Percentiles rank a stretch among this genome's conserved stretches.
Conservation (phyloP, 2,329 filamentous ascomycete genomes). For the Podosphaera leucotricha region DNA sequence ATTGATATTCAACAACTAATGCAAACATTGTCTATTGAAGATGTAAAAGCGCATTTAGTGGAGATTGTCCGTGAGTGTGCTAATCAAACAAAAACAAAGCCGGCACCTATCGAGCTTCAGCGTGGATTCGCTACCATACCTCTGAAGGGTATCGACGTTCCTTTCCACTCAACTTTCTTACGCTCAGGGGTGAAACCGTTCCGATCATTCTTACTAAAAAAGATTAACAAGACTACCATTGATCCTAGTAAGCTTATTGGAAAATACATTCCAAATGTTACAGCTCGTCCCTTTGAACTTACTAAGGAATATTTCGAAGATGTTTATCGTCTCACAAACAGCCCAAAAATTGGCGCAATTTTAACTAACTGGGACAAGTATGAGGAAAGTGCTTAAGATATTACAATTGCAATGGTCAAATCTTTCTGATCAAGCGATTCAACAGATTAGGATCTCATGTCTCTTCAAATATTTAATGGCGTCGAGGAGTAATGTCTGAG, state of each 20-base stretch:
- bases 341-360: slow-evolving; percentile 16
- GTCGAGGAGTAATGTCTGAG: too few relatives aligned
- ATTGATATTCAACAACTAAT: slow-evolving; percentile 90
- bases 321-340: slow-evolving; percentile 80
- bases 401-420: not conserved
- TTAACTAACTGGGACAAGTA: slow-evolving; percentile 18
- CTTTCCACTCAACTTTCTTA: slow-evolving; percentile 97
- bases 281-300: slow-evolving; percentile 79
- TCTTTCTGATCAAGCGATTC: too few relatives aligned
- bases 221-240: slow-evolving; percentile 98
- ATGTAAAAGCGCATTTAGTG: slow-evolving; percentile 71
- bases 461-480: too few relatives aligned
- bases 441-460: too few relatives aligned
- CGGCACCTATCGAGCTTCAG: slow-evolving; percentile 67
- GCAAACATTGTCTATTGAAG: slow-evolving; percentile 63
- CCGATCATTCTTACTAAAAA: slow-evolving; percentile 95
- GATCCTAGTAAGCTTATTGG: slow-evolving; percentile 90
- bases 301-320: slow-evolving; percentile 99
- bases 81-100: slow-evolving; percentile 71
- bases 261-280: slow-evolving; percentile 99
- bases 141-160: slow-evolving; percentile 89
- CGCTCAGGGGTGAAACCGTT: slow-evolving; percentile 97
- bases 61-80: slow-evolving; percentile 81
- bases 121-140: slow-evolving; percentile 94
- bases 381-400: slow-evolving; percentile 7